Conservation (phyloP, 164 flowering plant species). For the Magnolia officinalis region DNA sequence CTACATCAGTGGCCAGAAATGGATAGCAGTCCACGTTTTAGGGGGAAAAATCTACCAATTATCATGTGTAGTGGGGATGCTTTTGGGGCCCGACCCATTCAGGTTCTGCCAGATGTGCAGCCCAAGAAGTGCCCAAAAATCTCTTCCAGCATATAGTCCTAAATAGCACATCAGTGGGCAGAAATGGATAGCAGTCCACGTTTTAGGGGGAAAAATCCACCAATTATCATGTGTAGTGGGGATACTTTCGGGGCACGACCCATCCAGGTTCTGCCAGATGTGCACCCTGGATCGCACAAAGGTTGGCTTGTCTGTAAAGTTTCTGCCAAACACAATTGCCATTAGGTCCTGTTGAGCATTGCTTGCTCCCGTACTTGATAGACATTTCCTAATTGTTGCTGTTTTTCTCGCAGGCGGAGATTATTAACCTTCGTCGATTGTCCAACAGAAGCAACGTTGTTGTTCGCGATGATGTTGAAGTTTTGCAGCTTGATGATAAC, state of each 20-base stretch:
- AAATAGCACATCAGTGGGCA: neutral
- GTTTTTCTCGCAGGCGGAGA: constrained; percentile 58
- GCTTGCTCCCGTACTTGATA: neutral
- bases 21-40: neutral
- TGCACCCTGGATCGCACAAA: neutral
- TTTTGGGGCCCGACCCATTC: neutral
- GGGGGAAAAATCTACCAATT: too few relatives aligned
- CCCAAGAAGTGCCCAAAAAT: neutral
- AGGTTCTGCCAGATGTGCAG: neutral
- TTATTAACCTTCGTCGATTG: constrained; percentile 36
- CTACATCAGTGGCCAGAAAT: neutral
- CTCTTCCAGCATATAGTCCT: neutral
- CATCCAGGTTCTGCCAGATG: neutral
- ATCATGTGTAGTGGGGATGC: too few relatives aligned
- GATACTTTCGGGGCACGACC: neutral
- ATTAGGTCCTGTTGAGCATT: neutral
- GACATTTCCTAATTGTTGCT: neutral
- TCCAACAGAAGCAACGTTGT: constrained; percentile 30
- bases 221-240: too few relatives aligned
- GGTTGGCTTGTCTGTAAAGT: neutral
- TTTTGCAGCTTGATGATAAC: constrained; percentile 30
- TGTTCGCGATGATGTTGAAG: constrained; percentile 8
- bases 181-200: neutral
- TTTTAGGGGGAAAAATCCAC: too few relatives aligned
- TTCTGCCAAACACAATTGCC: neutral